Evolutionary conservation across 208 protist species (phyloP), one percentile per base, ranked within the genome.

Genomic region (Porcisia deanei): DNA sequence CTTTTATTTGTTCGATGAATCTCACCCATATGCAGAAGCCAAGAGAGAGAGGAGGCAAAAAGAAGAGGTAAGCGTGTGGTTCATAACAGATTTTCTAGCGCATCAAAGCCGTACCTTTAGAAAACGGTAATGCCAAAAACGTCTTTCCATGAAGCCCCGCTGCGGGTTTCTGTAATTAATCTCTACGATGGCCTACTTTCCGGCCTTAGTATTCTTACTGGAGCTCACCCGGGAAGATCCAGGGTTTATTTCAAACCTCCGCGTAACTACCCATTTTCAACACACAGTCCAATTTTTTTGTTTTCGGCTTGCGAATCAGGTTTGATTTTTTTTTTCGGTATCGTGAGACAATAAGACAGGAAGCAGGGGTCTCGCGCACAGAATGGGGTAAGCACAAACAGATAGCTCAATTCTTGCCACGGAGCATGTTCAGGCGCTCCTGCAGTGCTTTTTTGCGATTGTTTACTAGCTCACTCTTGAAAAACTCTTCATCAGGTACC

Each of bases 401-500:
- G 30, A 52, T 0, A 43, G 1, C 16, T 72, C 53, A 72, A 25
- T 20, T 60, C 43, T 72, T 72, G 18, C 20, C 8, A 4, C 78
- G 71, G 30, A 84, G 18, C 0, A 67, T 58, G 39, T 65, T 80
- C 49, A 89, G 59, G 43, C 84, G 82, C 22, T 82, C 77, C 58
- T 87, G 82, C 41, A 94, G 67, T 52, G 34, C 52, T 65, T 82
- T 75, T 63, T 91, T 89, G 22, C 82, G 65, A 55, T 82, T 75
- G 37, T 83, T 54, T 22, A 92, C 57, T 14, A 83, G 52, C 14
- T 82, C 25, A 20, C 73, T 79, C 76, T 83, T 88, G 41, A 89
- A 90, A 7, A 88, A 55, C 8, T 86, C 80, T 73, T 95, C 91
- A 37, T 77, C 77, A 43, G 88, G 91, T 49, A 93, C 54, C 37